Evolutionary conservation across 495 filamentous ascomycete genomes (phyloP), one percentile per base, ranked within the genome.

Genomic region (Opeltia flavorubescens): DNA sequence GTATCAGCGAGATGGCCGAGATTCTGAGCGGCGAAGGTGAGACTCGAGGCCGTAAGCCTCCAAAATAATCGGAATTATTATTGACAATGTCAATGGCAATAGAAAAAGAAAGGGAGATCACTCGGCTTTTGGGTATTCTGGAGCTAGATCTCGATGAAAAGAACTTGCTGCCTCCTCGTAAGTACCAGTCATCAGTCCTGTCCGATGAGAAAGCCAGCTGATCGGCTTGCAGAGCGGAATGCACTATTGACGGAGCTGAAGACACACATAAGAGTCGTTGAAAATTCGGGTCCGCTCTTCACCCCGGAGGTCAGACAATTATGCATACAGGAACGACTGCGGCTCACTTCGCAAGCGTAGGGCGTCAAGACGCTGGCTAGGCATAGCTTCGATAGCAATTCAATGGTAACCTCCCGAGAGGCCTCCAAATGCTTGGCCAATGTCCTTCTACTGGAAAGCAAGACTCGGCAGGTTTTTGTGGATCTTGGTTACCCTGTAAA

Each of bases 361-460:
- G 87, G 86, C 5, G 82, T 98, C 31, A 65, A 79, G 35, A 79
- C 71, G 4, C 66, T 98, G 30, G 67, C 75, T 30, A 74, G 66
- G 33, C 78, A 91, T 66, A 86, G 79, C 15, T 80, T 95, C 48
- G 66, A 76, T 21, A 57, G 73, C 6, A 47, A 66, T 0, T 74
- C 72, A 25, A 57, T 59, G 26, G 69, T 73, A 4, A 75, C 81
- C 2, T 84, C 84, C 5, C 77, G 77, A 43, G 79, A 87, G 56
- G 91, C 89, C 3, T 63, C 95, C 26, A 76, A 87, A 48, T 86
- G 86, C 52, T 67, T 96, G 23, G 91, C 88, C 48, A 98, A 98
- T 63, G 76, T 87, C 4, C 65, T 96, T 27, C 66, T 95, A 4
- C 70, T 96, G 12, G 71, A 77, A 41, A 58, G 68, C 11, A 69